A percentile compares a stretch with the other conserved stretches of the same genome.
phyloP scores from a whole-genome alignment of 352 stramenopile genomes.

The Phytophthora rubi region DNA sequence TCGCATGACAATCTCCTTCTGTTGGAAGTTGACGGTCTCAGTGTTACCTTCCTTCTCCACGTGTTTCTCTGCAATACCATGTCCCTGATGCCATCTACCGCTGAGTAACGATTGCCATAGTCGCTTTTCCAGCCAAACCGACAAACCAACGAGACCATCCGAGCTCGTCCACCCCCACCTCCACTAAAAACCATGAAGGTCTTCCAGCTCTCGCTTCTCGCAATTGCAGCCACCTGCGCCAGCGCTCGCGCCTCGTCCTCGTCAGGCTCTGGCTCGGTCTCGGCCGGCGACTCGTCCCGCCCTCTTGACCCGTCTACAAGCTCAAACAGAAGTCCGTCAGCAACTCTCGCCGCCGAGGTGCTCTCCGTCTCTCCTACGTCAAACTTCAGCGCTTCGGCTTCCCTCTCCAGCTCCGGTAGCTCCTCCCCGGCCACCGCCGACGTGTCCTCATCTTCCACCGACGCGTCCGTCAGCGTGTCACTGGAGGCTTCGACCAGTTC shows the following conservation, averaged over 20 bases:
- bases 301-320: neutral
- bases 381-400: conserved; percentile 6
- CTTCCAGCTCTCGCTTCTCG: conserved; percentile 12
- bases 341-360: neutral
- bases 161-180: neutral
- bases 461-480: conserved; percentile 16
- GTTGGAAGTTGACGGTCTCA: neutral
- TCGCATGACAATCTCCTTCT: conserved; percentile 1
- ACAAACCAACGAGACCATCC: neutral
- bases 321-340: neutral
- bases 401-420: conserved; percentile 16
- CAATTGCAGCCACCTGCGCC: conserved; percentile 4
- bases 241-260: conserved; percentile 15
- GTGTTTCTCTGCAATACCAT: conserved; percentile 12
- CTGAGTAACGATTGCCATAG: conserved; percentile 2
- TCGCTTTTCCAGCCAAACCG: conserved; percentile 7
- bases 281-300: conserved; percentile 12
- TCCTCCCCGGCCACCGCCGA: neutral
- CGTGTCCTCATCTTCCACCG: conserved; percentile 6
- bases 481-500: conserved; percentile 8
- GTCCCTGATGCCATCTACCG: conserved; percentile 1
- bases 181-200: conserved; percentile 21
- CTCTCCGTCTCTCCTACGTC: neutral
- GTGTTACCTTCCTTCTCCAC: neutral
- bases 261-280: conserved; percentile 15